Base-by-base conservation (phyloP, 2,329 filamentous ascomycete genomes). In the Colletotrichum plurivorum region DNA sequence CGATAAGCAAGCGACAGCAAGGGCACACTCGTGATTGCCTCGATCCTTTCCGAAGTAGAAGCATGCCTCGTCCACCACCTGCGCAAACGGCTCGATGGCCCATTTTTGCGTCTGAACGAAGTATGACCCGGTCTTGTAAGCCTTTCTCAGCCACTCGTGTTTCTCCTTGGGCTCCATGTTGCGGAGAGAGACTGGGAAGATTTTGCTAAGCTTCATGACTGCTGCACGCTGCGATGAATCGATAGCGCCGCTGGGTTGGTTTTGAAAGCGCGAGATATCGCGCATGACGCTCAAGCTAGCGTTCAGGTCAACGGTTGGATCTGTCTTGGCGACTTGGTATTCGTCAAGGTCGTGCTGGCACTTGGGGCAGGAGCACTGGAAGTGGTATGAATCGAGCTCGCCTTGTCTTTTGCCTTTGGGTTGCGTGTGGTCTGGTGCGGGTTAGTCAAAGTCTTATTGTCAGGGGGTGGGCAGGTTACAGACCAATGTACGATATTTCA, bases 401-500 rank as follows among this genome's bases (percentile, higher is more conserved):
- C 81, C 72, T 57, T 78, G 80, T 56, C 88, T 82, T 49, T 79
- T 79, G 2, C 77, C 69, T 27, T 81, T 79, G 5, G 85, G 84
- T 53, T 82, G 77, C 3, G 83, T 85, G 70, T 82, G 83, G 66
- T 89, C 87, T 89, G 54, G 2, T 1, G 27, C 7, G 3, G 8
- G 49, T 59, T 15, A 55, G 49, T 69, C 20, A 6, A 31, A 7
- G 8, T 52, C 22, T 3, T 15, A 22, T 18, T 49, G 4, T 27
- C 16, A 9, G 9, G 12, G 39, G 22, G 31, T 7, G 7, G 31
- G 8, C 13, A 39, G 27, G 20, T 13, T 7, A 75, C 81, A 68
- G 78, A 86, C 89, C 88, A 43, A 89, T 87, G 72, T 91, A 91
- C 1, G 88, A 89, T 41, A 91, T 89, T 66, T 86, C 84, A 62